phyloP scores from a whole-genome alignment of 108 stramenopile genomes.

The Seminavis robusta region DNA sequence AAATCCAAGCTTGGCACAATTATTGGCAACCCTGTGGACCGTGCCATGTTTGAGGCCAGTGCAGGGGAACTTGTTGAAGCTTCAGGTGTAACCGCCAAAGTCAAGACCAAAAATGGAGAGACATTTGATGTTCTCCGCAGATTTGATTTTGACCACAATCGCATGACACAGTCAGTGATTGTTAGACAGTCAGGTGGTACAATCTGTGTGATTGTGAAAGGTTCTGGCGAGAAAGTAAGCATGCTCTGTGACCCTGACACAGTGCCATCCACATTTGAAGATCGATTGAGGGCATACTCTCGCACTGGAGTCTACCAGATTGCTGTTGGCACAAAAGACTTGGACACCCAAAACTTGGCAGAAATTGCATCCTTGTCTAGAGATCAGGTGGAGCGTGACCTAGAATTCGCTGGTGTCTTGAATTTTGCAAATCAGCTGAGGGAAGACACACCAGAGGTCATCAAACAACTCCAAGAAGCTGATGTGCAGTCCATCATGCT shows the following conservation, averaged over 20 bases:
- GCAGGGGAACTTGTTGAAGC: neutral
- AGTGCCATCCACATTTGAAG: conserved; percentile 46
- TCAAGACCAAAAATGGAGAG: conserved; percentile 4
- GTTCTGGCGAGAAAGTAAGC: conserved; percentile 46
- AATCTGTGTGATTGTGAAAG: conserved; percentile 36
- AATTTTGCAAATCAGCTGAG: conserved; percentile 57
- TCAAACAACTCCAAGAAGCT: conserved; percentile 40
- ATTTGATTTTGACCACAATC: conserved; percentile 62
- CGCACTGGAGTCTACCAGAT: conserved; percentile 56
- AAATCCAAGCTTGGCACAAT: conserved; percentile 21
- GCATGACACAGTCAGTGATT: conserved; percentile 68
- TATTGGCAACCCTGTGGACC: conserved; percentile 63
- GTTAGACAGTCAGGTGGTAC: conserved; percentile 21
- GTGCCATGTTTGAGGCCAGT: conserved; percentile 32
- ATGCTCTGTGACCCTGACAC: conserved; percentile 34
- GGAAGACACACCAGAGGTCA: conserved; percentile 46
- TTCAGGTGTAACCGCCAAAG: neutral
- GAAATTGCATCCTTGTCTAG: conserved; percentile 27
- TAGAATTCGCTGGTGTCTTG: conserved; percentile 48
- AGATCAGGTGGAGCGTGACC: conserved; percentile 40
- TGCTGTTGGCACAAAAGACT: conserved; percentile 36
- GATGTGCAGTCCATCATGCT: conserved; percentile 49
- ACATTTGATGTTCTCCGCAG: conserved; percentile 37
- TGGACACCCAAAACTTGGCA: conserved; percentile 16
- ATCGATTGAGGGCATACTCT: conserved; percentile 21